These are phyloP conservation scores for Nakazawaea peltata DNA, from an alignment of 805 yeast genomes.

Conservation along the genomic window DNA sequence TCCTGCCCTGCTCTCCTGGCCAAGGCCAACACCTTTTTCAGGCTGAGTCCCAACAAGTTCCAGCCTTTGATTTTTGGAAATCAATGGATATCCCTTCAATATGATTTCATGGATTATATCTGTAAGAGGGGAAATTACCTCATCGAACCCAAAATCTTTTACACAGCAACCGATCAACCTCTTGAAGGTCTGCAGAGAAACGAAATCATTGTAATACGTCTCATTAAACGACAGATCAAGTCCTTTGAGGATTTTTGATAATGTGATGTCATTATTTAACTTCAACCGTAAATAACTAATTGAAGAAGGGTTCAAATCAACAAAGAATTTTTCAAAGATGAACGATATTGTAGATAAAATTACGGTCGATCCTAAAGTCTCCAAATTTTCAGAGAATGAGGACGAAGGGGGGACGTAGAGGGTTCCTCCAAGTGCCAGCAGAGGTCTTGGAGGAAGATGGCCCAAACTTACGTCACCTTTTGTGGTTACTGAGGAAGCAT, in stretches of 20 bases:
- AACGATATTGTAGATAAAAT: conserved; percentile 48
- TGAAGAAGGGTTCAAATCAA: conserved; percentile 44
- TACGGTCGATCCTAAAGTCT: conserved; percentile 49
- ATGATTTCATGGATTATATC: conserved; percentile 60
- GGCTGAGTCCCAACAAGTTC: neutral
- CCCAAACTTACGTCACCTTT: conserved; percentile 31
- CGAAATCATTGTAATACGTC: conserved; percentile 28
- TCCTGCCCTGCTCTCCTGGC: no score
- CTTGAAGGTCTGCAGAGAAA: conserved; percentile 46
- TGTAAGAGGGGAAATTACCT: conserved; percentile 53
- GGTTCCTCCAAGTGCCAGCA: conserved; percentile 27
- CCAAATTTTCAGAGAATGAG: conserved; percentile 34
- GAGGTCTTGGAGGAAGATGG: conserved; percentile 65
- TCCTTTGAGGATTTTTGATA: conserved; percentile 37
- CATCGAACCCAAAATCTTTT: conserved; percentile 76
- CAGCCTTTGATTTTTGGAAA: conserved; percentile 28
- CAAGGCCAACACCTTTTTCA: neutral
- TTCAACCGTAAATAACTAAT: conserved; percentile 37
- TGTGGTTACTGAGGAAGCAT: conserved; percentile 2
- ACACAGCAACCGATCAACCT: conserved; percentile 62
- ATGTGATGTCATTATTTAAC: conserved; percentile 26
- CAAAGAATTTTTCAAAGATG: conserved; percentile 57
- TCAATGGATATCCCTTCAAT: conserved; percentile 56
- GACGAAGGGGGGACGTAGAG: no score
- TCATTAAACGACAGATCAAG: conserved; percentile 25